phyloP scores from a whole-genome alignment of 2,329 filamentous ascomycete genomes.

The Ophiostoma australiae region DNA sequence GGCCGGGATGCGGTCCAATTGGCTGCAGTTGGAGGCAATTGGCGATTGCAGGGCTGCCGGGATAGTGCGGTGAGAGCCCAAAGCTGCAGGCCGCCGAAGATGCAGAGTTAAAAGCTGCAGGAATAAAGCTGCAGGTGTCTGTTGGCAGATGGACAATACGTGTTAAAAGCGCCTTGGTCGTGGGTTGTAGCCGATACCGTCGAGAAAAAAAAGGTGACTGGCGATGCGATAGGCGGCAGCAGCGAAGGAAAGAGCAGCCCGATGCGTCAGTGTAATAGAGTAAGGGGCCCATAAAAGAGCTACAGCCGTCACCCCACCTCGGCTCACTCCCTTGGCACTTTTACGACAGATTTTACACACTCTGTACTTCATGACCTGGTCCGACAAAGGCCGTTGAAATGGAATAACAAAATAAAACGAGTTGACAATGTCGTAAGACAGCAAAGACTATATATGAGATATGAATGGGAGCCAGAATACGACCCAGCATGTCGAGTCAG shows the following conservation, averaged over 20 bases:
- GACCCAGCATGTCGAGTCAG: neutral
- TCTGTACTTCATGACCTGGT: neutral
- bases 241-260: neutral
- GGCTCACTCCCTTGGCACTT: neutral
- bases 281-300: neutral
- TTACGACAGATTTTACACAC: neutral
- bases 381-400: neutral
- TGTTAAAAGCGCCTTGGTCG: neutral
- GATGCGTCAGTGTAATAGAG: neutral
- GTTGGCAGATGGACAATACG: neutral
- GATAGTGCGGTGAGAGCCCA: constrained; percentile 7
- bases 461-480: neutral
- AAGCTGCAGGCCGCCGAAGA: neutral
- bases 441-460: neutral
- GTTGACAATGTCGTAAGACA: neutral
- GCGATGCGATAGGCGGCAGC: neutral
- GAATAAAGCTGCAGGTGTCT: neutral
- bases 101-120: neutral
- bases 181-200: neutral
- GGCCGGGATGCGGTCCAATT: neutral
- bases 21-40: neutral
- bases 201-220: neutral
- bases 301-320: neutral
- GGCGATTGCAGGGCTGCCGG: neutral
- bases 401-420: neutral